Evolutionary conservation across 23 red algal genomes (phyloP), one percentile per base, ranked within the genome.

Genomic region (Gracilaria domingensis): DNA sequence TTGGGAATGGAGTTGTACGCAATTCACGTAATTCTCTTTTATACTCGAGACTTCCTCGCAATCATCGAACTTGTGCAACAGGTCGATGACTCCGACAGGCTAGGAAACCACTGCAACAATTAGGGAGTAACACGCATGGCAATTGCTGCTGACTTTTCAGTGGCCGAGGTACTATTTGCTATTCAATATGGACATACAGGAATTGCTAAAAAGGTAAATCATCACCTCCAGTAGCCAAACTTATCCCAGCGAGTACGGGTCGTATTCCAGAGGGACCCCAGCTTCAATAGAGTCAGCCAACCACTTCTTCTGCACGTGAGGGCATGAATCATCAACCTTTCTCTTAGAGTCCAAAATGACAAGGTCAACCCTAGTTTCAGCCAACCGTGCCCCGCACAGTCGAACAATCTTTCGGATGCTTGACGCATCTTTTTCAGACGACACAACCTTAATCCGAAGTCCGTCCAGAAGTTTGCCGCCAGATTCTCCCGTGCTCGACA

Each of bases 271-370:
- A 48, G 71, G 66, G 8, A 80, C 75, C 36, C 87, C 87, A 53
- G 71, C 49, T 66, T 90, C 87, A 24, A 90, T 75, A 66, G 87
- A 90, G 56, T 90, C 87, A 53, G 87, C 87, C 4, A 90, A 40
- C 87, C 87, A 90, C 36, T 90, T 90, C 56, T 90, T 90, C 32
- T 77, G 32, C 18, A 90, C 87, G 59, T 90, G 56, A 1, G 64
- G 66, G 64, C 58, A 64, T 8, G 65, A 54, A 65, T 67, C 73
- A 28, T 67, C 73, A 28, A 80, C 75, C 53, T 79, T 79, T 51
- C 45, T 77, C 58, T 79, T 75, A 0, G 73, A 42, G 62, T 90
- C 87, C 29, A 80, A 70, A 72, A 90, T 90, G 34, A 90, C 73
- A 49, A 90, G 51, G 37, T 90, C 87, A 2, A 90, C 51, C n/a